These are phyloP conservation scores for Eucalyptus regnans DNA, from an alignment of 345 rosid genomes.

Conservation along the genomic window DNA sequence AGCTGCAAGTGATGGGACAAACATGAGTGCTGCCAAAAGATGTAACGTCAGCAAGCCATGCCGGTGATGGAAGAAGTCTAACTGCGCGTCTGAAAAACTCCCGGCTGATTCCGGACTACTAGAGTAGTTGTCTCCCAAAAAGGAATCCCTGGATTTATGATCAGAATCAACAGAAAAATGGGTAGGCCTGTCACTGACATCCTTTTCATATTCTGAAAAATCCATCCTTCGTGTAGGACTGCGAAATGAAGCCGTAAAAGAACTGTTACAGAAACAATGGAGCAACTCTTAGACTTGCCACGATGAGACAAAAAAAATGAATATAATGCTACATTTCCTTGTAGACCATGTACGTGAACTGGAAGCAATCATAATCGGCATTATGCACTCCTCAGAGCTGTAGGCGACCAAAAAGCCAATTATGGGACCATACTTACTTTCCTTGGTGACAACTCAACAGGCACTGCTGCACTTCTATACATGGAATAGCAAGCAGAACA, in stretches of 20 bases:
- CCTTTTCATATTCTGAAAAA: slow-evolving; percentile 17
- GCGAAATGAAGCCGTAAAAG: slow-evolving; percentile 54
- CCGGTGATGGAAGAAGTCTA: slow-evolving; percentile 70
- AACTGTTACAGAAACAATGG: slow-evolving; percentile 35
- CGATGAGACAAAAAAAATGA: not conserved
- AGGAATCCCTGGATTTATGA: slow-evolving; percentile 7
- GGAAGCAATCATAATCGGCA: not conserved
- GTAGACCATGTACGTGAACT: not conserved
- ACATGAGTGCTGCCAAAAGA: slow-evolving; percentile 73
- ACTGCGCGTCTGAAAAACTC: slow-evolving; percentile 67
- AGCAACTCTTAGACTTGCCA: slow-evolving; percentile 7
- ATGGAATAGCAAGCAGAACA: not conserved
- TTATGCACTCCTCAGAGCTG: not conserved
- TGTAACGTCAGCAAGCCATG: slow-evolving; percentile 80
- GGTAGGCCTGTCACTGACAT: slow-evolving; percentile 22
- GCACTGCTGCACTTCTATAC: not conserved
- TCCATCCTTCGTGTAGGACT: slow-evolving; percentile 42
- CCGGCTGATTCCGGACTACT: slow-evolving; percentile 26
- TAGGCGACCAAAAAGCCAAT: not conserved
- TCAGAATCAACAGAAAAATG: slow-evolving; percentile 21
- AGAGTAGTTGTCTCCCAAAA: slow-evolving; percentile 23
- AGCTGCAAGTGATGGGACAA: slow-evolving; percentile 79
- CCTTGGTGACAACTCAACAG: not conserved
- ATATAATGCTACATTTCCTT: not conserved
- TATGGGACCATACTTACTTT: not conserved